Evolutionary conservation across 1,284 basidiomycete genomes (phyloP).

Genomic region (Rhizopogon parksii): DNA sequence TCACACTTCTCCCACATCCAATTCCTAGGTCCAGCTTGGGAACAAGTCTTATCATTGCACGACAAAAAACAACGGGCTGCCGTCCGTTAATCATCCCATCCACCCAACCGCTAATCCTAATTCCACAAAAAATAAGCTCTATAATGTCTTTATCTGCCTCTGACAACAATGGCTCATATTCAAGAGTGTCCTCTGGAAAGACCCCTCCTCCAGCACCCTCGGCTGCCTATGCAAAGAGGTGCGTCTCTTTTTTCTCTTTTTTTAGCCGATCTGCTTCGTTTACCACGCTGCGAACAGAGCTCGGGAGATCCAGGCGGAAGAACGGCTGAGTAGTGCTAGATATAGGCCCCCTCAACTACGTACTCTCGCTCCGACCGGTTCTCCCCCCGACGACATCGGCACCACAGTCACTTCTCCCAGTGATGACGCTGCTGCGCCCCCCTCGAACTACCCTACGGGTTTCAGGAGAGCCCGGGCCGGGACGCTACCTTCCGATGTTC

Average conservation of each 20-base stretch:
- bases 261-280: slow-evolving; percentile 11
- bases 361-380: slow-evolving; percentile 59
- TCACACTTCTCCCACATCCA: slow-evolving; percentile 10
- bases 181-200: slow-evolving; percentile 74
- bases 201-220: slow-evolving; percentile 86
- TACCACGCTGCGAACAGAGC: slow-evolving; percentile 43
- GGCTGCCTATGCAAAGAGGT: slow-evolving; percentile 85
- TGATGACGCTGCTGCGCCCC: slow-evolving; percentile 53
- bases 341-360: slow-evolving; percentile 78
- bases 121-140: slow-evolving; percentile 56
- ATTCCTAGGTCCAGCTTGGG: slow-evolving; percentile 13
- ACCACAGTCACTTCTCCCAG: slow-evolving; percentile 48
- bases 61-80: slow-evolving; percentile 25
- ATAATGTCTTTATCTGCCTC: slow-evolving; percentile 84
- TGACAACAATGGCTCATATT: slow-evolving; percentile 70
- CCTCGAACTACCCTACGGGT: slow-evolving; percentile 68
- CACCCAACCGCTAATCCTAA: slow-evolving; percentile 68
- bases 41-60: slow-evolving; percentile 24
- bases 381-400: slow-evolving; percentile 61
- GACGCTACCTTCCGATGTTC: slow-evolving; percentile 82
- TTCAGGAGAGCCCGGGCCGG: slow-evolving; percentile 84
- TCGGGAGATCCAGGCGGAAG: slow-evolving; percentile 74
- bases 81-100: slow-evolving; percentile 38
- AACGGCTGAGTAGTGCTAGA: slow-evolving; percentile 50
- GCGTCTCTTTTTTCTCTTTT: slow-evolving; percentile 12